Base-by-base conservation (phyloP, 768 basidiomycete species). In the Pisolithus sp. region DNA sequence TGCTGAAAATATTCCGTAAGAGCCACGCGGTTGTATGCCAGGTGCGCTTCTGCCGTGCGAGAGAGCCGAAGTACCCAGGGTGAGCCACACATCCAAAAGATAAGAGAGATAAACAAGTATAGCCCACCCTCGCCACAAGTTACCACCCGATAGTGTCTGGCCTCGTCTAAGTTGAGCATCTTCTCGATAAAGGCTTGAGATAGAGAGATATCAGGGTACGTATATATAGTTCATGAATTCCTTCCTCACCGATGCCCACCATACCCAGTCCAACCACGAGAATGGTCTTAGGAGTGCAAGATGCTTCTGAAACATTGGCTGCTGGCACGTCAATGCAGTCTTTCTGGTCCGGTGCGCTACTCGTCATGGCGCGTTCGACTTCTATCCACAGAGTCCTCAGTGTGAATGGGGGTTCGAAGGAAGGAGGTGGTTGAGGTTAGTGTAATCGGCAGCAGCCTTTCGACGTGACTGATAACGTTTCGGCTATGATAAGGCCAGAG, bases 161-260 rank as follows among this genome's bases (percentile, higher is more conserved):
- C 63, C 18, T 74, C 72, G 57, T 86, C 81, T 24, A 81, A 71
- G 50, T 75, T 73, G 40, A 85, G 71, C 28, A 87, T 68, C 57
- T 85, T 86, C 61, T 86, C 83, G 58, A 86, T 83, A 68, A 86
- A 85, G 0, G 82, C 83, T 77, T 47, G 24, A 49, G n/a, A 26
- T 28, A 24, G 24, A 30, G 28, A 36, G 31, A 40, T 46, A 12
- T 48, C 10, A 20, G 13, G n/a, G 8, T 36, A 21, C 17, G 4
- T n/a, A 28, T 23, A 34, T 31, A 2, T 15, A 2, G 18, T 38
- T 17, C 15, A 26, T 34, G 52, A 46, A 10, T 23, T 21, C 17
- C 10, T 8, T 44, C 23, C 67, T 49, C 39, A 78, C 77, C 79
- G 39, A 79, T 80, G 21, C 80, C 81, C 44, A 82, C 79, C 81